Evolutionary conservation across 2,329 filamentous ascomycete species (phyloP), one percentile per base, ranked within the genome.

Genomic region (Phaeoacremonium minimum): DNA sequence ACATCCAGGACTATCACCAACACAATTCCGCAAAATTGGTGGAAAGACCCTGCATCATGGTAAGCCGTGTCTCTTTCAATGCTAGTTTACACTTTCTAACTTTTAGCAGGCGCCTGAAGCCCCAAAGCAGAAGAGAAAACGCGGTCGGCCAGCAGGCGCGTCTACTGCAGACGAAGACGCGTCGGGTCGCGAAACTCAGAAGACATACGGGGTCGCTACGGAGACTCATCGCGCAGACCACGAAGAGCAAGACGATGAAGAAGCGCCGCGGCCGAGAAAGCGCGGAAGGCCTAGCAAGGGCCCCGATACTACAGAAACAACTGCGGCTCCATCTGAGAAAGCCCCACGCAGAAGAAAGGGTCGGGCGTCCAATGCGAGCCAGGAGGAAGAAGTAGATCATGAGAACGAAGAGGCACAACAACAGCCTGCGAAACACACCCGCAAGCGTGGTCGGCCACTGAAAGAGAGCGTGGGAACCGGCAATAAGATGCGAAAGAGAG

Each of bases 111-210:
- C 51, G 17, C 48, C 50, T 5, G 37, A 45, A 17, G 41, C 43
- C 16, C 42, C 51, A 28, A 51, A 52, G 35, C 48, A 54, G 14
- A 62, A 61, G 44, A 50, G 54, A 28, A 60, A 58, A 47, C 62
- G 61, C 46, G 60, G 57, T 37, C 58, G 53, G 15, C 45, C 47
- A 8, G 35, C 46, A 4, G 46, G 35, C 44, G 46, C 54, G 48
- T 49, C 48, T 6, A 43, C 42, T 15, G 30, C 26, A 13, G 31
- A 36, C 4, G 38, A 41, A 15, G 46, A 36, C 53, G 52, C 49
- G 49, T 48, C 51, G 13, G 30, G 18, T 15, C 44, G 36, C 36
- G 37, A 36, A 15, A 26, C 17, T 13, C 22, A 28, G 32, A 32
- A 14, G 28, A 26, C 19, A 30, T 6, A 19, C 11, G 7, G 15